Conservation (phyloP, 805 yeast genomes). For the Yarrowia sp. region DNA sequence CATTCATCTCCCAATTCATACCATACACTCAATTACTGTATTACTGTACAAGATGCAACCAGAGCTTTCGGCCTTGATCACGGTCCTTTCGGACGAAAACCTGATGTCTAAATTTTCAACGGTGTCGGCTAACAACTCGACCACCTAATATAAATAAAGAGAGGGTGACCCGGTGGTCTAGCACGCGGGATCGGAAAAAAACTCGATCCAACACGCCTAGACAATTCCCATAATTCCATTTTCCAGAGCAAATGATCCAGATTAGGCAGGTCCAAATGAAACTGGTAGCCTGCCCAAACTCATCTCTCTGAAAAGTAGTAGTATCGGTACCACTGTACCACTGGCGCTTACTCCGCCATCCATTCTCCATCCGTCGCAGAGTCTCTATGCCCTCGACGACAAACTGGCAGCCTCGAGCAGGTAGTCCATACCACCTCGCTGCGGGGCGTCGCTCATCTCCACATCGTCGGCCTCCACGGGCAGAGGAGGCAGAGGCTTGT, state of each 20-base stretch:
- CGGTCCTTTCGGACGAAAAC: not conserved
- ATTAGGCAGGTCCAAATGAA: not conserved
- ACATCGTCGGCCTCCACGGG: constrained; percentile 29
- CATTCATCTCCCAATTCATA: no score
- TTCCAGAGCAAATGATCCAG: not conserved
- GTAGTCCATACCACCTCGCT: constrained; percentile 33
- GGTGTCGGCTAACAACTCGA: not conserved
- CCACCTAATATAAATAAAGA: constrained; percentile 14
- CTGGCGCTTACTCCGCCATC: not conserved
- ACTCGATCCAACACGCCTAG: not conserved
- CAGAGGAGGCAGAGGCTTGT: constrained; percentile 34
- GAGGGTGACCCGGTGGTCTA: constrained; percentile 20
- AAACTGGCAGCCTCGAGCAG: constrained; percentile 35
- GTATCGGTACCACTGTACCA: not conserved
- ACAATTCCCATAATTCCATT: constrained; percentile 1
- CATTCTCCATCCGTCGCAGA: not conserved
- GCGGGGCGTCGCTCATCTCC: constrained; percentile 12
- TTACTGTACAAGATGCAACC: constrained; percentile 19
- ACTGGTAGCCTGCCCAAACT: not conserved
- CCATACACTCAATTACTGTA: constrained; percentile 18
- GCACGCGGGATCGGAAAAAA: not conserved
- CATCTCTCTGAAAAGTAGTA: not conserved
- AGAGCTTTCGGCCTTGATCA: not conserved
- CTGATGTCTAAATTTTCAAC: constrained; percentile 13
- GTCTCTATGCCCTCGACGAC: constrained; percentile 9